phyloP scores from a whole-genome alignment of 2,329 filamentous ascomycete species.

The Pseudonectria buxi region DNA sequence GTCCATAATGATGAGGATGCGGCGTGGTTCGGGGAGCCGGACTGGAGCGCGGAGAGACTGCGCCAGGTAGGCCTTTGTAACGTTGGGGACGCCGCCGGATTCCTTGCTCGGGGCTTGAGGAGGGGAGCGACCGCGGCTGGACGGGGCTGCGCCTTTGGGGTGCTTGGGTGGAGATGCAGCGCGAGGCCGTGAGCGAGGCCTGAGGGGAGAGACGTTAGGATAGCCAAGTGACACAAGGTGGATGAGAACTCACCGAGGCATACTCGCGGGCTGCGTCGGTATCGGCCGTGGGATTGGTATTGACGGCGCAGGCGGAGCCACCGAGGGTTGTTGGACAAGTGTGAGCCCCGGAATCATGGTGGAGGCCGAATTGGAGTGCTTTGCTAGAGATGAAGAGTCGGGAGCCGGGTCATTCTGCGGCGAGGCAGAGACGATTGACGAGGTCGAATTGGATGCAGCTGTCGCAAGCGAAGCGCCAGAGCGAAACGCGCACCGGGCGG shows the following conservation, averaged over 20 bases:
- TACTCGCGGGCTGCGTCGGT: neutral
- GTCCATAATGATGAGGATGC: slow-evolving; percentile 78
- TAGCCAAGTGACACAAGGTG: too few species aligned
- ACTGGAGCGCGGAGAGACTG: slow-evolving; percentile 41
- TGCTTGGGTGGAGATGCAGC: too few species aligned
- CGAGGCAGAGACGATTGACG: neutral
- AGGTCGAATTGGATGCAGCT: neutral
- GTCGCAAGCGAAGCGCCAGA: too few species aligned
- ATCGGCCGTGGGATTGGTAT: neutral
- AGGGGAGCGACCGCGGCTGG: slow-evolving; percentile 3
- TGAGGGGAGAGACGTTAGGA: too few species aligned
- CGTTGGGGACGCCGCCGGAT: slow-evolving; percentile 55
- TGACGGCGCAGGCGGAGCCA: neutral
- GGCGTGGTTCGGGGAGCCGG: slow-evolving; percentile 41
- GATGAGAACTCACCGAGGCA: too few species aligned
- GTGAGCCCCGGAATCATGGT: slow-evolving; percentile 15
- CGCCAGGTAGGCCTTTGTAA: slow-evolving; percentile 54
- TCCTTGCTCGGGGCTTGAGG: slow-evolving; percentile 24
- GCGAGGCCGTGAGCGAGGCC: too few species aligned
- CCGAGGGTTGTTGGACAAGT: slow-evolving; percentile 3
- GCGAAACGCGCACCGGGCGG: too few species aligned
- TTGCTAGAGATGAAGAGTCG: slow-evolving; percentile 5
- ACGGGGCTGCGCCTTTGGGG: too few species aligned
- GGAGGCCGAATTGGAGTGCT: slow-evolving; percentile 2
- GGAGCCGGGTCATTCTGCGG: slow-evolving; percentile 9